Conservation (phyloP, 2,329 filamentous ascomycete genomes). For the Hymenoscyphus infarciens region DNA sequence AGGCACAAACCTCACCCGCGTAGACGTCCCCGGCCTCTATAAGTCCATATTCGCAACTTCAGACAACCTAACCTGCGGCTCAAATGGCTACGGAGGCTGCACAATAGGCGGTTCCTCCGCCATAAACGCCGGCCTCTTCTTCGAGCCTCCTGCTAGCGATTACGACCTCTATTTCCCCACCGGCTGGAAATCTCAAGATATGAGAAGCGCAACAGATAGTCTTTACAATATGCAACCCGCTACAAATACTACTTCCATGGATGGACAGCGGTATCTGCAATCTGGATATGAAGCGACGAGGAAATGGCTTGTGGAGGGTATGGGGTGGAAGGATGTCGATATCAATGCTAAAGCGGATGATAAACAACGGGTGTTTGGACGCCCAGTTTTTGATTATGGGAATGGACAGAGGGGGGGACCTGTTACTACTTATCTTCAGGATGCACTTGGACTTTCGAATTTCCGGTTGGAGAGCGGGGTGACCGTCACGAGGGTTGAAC, state of each 20-base stretch:
- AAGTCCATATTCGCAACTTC: conserved; percentile 44
- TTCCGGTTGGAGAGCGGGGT: conserved; percentile 45
- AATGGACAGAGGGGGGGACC: conserved; percentile 49
- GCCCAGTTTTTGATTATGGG: conserved; percentile 46
- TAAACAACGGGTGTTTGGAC: conserved; percentile 47
- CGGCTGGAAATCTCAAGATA: conserved; percentile 50
- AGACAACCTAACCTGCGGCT: conserved; percentile 40
- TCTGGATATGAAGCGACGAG: conserved; percentile 45
- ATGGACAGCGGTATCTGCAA: conserved; percentile 46
- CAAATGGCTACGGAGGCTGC: conserved; percentile 39
- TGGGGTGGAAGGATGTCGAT: conserved; percentile 45
- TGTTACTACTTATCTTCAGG: conserved; percentile 47
- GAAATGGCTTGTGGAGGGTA: conserved; percentile 48
- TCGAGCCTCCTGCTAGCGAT: conserved; percentile 50
- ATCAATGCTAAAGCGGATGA: conserved; percentile 44
- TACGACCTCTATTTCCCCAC: conserved; percentile 48
- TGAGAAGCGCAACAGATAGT: conserved; percentile 43
- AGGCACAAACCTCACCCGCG: conserved; percentile 44
- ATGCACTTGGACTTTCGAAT: conserved; percentile 40
- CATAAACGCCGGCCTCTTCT: conserved; percentile 52
- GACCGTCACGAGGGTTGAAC: conserved; percentile 44
- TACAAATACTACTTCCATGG: conserved; percentile 42
- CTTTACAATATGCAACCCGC: conserved; percentile 44
- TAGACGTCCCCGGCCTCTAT: conserved; percentile 50
- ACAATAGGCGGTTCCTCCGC: conserved; percentile 50